Evolutionary conservation across 345 rosid genomes (phyloP).

Genomic region (Hypericum androsaemum): DNA sequence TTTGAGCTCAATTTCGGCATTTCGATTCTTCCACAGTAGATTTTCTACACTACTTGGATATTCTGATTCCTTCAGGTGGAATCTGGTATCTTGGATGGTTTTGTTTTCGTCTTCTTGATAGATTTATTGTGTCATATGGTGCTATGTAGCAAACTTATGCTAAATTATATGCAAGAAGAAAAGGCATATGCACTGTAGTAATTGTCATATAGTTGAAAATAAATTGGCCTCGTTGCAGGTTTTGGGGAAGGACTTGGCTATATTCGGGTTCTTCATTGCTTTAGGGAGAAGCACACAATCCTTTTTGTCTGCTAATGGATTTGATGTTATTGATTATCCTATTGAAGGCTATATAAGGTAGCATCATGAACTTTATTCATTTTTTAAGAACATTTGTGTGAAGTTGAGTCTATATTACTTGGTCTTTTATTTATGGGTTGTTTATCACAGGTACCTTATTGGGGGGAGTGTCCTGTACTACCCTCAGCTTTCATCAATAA

Average conservation of each 20-base stretch:
- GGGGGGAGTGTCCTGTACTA: constrained; percentile 91
- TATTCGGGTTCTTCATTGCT: constrained; percentile 95
- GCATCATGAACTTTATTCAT: constrained; percentile 11
- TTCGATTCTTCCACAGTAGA: too few relatives aligned
- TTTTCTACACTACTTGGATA: too few relatives aligned
- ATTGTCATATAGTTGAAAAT: constrained; percentile 5
- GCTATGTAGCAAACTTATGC: too few relatives aligned
- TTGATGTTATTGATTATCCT: constrained; percentile 44
- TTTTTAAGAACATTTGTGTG: neutral
- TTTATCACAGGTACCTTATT: constrained; percentile 55
- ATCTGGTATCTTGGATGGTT: too few relatives aligned
- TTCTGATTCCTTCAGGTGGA: too few relatives aligned
- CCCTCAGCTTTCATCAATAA: constrained; percentile 90
- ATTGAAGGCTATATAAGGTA: constrained; percentile 76
- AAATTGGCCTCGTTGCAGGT: constrained; percentile 44
- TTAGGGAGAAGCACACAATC: constrained; percentile 75
- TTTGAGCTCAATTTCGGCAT: too few relatives aligned
- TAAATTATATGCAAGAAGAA: too few relatives aligned
- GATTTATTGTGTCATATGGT: too few relatives aligned
- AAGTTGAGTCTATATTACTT: constrained; percentile 7
- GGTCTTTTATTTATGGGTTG: constrained; percentile 10
- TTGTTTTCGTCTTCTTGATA: too few relatives aligned
- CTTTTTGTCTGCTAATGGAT: constrained; percentile 70
- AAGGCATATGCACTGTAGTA: neutral
- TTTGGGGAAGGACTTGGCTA: constrained; percentile 90